phyloP scores from a whole-genome alignment of 768 basidiomycete species.

The Gloeopeniophorella convolvens region DNA sequence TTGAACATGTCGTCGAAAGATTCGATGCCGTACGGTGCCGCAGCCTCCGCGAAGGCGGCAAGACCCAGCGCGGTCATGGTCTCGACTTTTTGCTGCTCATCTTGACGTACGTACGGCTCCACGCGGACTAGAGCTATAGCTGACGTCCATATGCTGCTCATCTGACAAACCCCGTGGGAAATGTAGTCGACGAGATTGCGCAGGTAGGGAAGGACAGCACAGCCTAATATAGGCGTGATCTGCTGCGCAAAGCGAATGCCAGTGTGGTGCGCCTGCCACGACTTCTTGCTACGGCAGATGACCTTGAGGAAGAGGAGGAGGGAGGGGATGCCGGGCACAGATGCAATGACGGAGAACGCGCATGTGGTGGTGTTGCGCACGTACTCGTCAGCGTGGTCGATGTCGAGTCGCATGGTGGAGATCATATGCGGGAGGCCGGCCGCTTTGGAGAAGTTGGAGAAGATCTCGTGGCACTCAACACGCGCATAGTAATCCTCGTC shows the following conservation, averaged over 20 bases:
- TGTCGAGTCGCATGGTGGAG: conserved; percentile 99
- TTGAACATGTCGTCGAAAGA: conserved; percentile 97
- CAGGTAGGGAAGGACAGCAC: conserved; percentile 93
- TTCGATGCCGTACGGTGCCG: conserved; percentile 98
- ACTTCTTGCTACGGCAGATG: conserved; percentile 97
- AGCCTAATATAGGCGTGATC: conserved; percentile 99
- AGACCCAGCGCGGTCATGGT: conserved; percentile 95
- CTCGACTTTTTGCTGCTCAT: conserved; percentile 91
- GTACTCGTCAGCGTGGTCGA: conserved; percentile 98
- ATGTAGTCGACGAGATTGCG: conserved; percentile 96
- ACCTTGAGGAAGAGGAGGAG: conserved; percentile 97
- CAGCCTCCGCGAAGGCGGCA: conserved; percentile 93
- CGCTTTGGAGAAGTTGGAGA: conserved; percentile 96
- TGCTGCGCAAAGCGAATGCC: conserved; percentile 99
- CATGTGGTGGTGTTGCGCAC: conserved; percentile 98
- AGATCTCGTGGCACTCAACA: conserved; percentile 98
- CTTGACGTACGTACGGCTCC: no score
- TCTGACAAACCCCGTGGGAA: conserved; percentile 86
- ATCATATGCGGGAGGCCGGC: conserved; percentile 99
- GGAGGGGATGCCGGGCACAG: conserved; percentile 95
- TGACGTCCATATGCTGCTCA: no score
- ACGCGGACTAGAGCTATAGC: no score
- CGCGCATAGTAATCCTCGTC: conserved; percentile 97
- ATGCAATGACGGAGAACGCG: conserved; percentile 98
- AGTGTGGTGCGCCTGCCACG: conserved; percentile 99